Conservation (phyloP, 441 rosid species). For the Daphne laureola region DNA sequence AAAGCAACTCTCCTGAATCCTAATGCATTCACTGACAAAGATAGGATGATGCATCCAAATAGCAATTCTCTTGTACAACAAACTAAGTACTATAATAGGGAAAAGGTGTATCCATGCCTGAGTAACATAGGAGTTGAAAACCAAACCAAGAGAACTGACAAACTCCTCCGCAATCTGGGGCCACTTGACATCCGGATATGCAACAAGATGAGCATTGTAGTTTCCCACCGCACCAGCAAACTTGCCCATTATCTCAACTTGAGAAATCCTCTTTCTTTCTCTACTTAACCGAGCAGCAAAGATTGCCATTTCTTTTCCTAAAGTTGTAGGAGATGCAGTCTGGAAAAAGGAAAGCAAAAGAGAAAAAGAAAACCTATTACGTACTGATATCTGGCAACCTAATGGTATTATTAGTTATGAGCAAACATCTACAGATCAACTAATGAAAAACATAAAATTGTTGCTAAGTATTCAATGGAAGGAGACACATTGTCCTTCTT, state of each 20-base stretch:
- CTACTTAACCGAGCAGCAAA: constrained; percentile 77
- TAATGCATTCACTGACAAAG: too few relatives aligned
- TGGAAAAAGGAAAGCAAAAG: constrained; percentile 22
- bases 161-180: constrained; percentile 71
- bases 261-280: constrained; percentile 64
- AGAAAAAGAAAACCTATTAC: not conserved
- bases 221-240: constrained; percentile 98
- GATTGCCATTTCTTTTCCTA: constrained; percentile 93
- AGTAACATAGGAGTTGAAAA: constrained; percentile 71
- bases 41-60: not conserved
- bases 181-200: constrained; percentile 75
- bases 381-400: not conserved
- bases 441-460: too few relatives aligned
- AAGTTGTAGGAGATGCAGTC: constrained; percentile 95
- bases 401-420: not conserved
- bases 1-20: too few relatives aligned
- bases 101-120: too few relatives aligned
- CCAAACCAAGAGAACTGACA: constrained; percentile 78
- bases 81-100: too few relatives aligned
- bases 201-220: constrained; percentile 82
- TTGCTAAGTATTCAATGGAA: too few relatives aligned
- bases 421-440: not conserved
- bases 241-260: constrained; percentile 78
- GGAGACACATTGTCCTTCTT: too few relatives aligned
- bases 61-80: constrained; percentile 1